Evolutionary conservation across 2,329 filamentous ascomycete genomes (phyloP), one percentile per base, ranked within the genome.

Genomic region (Alternaria triticina): DNA sequence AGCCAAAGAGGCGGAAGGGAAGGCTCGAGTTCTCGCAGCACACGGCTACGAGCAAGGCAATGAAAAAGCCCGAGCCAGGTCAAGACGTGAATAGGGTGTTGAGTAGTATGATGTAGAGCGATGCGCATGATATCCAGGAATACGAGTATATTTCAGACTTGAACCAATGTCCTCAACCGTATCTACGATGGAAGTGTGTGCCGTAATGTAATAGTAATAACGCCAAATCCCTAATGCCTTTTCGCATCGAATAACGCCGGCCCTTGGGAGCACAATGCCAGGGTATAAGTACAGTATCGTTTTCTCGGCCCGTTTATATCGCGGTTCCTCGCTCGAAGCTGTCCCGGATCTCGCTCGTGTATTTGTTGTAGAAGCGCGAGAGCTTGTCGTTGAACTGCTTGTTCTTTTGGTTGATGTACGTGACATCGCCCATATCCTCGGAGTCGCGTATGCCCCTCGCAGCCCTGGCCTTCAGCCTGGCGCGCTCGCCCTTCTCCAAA

Each of bases 371-470:
- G 84, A 98, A 99, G 70, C 96, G 87, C 57, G 91, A 86, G 80
- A 99, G 85, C 84, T 99, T 98, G 84, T 97, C 90, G 88, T 99
- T 99, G 85, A 99, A 99, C 86, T 97, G 94, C 86, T 98, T 98
- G 86, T 99, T 99, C 77, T 99, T 97, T 83, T 97, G 94, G 83
- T 99, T 99, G 87, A 99, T 99, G 82, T 97, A 98, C 8, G 95
- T 98, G 73, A 98, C 92, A 81, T 99, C 96, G 27, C 89, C 91
- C 51, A 94, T 92, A 67, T 97, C 94, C 61, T 74, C 69, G 62
- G 94, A 93, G 66, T 83, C 81, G 78, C 90, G 88, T 12, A 88
- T 88, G 78, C 91, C 89, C 57, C 94, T 87, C 69, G 96, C 93
- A 78, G 88, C 90, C 73, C 94, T 87, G 84, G 96, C 96, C 86